Evolutionary conservation across 345 rosid species (phyloP).

Genomic region (Odontarrhena argentea): DNA sequence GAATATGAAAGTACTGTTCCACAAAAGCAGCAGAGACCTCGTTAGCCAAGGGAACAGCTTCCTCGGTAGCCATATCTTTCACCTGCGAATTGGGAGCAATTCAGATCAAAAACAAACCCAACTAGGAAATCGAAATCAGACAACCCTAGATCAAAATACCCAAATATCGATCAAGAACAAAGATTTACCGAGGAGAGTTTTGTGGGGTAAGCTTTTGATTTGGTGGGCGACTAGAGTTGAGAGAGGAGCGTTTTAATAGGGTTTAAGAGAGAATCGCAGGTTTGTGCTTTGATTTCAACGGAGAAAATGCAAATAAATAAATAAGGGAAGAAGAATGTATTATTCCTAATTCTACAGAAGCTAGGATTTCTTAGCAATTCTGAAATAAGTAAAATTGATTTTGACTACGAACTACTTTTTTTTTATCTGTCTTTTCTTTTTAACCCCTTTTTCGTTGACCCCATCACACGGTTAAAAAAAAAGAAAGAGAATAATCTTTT

Average conservation of each 20-base stretch:
- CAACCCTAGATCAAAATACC: conserved; percentile 31
- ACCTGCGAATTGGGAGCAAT: neutral
- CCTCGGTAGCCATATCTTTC: conserved; percentile 44
- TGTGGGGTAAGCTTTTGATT: too few relatives aligned
- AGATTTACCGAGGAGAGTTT: conserved; percentile 36
- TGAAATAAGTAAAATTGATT: neutral
- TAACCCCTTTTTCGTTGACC: conserved; percentile 15
- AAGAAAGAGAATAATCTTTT: neutral
- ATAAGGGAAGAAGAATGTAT: conserved; percentile 15
- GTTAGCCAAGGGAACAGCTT: conserved; percentile 26
- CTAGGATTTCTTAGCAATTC: neutral
- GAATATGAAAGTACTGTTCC: conserved; percentile 19
- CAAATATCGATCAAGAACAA: conserved; percentile 12
- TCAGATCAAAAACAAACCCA: conserved; percentile 25
- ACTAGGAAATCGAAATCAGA: neutral
- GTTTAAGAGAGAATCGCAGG: conserved; percentile 39
- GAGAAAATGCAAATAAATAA: neutral
- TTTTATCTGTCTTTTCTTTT: conserved; percentile 14
- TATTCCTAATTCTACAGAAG: neutral
- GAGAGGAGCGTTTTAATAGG: conserved; percentile 30
- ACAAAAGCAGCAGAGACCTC: conserved; percentile 30
- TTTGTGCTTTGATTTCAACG: conserved; percentile 6
- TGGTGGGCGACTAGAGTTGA: neutral
- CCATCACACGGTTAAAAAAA: neutral
- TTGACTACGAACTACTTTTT: neutral